Base-by-base conservation (phyloP, 2,329 filamentous ascomycete genomes). In the Aspergillus clavatus region DNA sequence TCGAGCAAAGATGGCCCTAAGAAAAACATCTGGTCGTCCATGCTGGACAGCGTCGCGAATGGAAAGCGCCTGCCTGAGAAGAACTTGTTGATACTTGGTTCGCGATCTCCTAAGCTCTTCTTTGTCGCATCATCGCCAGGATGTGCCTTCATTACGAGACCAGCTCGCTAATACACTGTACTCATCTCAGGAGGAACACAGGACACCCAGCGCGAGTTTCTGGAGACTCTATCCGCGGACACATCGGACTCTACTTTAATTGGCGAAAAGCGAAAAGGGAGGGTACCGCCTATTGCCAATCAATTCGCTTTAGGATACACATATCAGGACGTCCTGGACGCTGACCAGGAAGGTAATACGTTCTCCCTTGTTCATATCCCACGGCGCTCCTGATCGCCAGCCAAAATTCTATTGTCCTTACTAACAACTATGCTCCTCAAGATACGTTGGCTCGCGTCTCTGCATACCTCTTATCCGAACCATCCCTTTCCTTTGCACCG, bases 241-340 rank as follows among this genome's bases (percentile, higher is more conserved):
- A 63, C 67, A 6, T 66, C 68, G 38, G 66, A 69, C 40, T 62
- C 68, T 36, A 62, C 62, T 38, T 51, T 69, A 46, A 65, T 67
- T 41, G 70, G 68, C 50, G 80, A 82, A 43, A 66, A 67, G 46
- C 62, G 63, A 40, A 69, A 67, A 58, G 61, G 67, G 56, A 83
- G 80, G 65, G 78, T 79, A 50, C 85, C 88, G 2, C 88, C 89
- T 18, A 80, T 95, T 61, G 90, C 90, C 44, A 96, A 96, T 63
- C 86, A 86, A 63, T 95, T 95, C 68, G 90, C 90, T 8, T 72
- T 96, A 48, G 90, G 90, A 41, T 96, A 96, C 66, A 95, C 90
- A 43, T 96, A 95, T 70, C 89, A 94, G 66, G 89, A 96, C 69
- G 89, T 96, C 28, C 77, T 95, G 28, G 90, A 96, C 68, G 86